Conservation (phyloP, 2,329 filamentous ascomycete genomes). For the Colletotrichum lini region DNA sequence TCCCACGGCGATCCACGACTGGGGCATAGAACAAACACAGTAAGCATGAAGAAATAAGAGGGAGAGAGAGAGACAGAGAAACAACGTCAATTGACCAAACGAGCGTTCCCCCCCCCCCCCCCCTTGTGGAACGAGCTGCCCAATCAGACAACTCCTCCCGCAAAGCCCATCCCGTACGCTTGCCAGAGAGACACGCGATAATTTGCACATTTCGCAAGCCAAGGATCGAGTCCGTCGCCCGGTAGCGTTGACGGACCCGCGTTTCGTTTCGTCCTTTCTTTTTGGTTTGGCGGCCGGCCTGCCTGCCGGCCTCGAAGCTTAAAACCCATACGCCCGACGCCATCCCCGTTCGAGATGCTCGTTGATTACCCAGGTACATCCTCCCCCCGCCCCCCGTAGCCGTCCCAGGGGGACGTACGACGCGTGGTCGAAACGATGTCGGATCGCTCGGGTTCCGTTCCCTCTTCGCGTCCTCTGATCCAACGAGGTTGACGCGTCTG, state of each 20-base stretch:
- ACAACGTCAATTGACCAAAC: too few relatives aligned
- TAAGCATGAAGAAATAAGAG: neutral
- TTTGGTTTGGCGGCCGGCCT: neutral
- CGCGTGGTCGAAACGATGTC: neutral
- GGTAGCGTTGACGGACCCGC: neutral
- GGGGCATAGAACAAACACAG: too few relatives aligned
- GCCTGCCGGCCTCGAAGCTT: constrained; percentile 4
- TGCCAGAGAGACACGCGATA: neutral
- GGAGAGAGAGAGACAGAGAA: too few relatives aligned
- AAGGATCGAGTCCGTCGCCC: constrained; percentile 6
- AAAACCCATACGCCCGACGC: constrained; percentile 1
- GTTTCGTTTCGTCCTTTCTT: too few relatives aligned
- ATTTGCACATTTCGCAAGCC: neutral
- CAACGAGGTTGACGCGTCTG: neutral
- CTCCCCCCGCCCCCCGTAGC: too few relatives aligned
- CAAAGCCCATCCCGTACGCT: neutral
- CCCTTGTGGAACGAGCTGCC: neutral
- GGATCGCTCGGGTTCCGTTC: neutral
- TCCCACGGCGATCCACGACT: too few relatives aligned
- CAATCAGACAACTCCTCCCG: neutral
- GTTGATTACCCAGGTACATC: too few relatives aligned
- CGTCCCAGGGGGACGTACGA: neutral
- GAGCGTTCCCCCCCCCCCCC: too few relatives aligned
- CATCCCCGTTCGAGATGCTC: neutral
- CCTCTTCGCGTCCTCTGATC: too few relatives aligned